Evolutionary conservation across 2,329 filamentous ascomycete species (phyloP), one percentile per base, ranked within the genome.

Genomic region (Pseudophaeomoniella oleicola): DNA sequence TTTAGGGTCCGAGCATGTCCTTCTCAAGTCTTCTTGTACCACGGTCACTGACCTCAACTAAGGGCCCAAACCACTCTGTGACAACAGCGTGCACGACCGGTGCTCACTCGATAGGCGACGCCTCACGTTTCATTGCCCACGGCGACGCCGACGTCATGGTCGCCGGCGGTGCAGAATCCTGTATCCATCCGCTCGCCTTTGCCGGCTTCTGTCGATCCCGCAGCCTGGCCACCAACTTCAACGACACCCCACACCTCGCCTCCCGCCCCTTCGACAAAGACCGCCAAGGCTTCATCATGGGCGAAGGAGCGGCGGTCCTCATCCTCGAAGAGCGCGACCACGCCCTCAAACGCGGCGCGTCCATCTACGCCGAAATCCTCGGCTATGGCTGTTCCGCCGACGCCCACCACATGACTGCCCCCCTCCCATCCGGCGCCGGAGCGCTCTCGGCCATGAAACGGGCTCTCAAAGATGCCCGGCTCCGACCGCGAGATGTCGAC

Each of bases 61-160:
- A 82, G 56, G 90, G 90, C 0, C 90, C 90, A 3, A 94, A 94
- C 52, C 90, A 94, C 58, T 75, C 88, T 2, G 85, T 75, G 29
- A 93, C 88, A 0, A 98, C 90, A 10, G 90, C 90, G 39, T 98
- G 90, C 56, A 96, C 90, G 1, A 98, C 90, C 0, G 90, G 90
- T 9, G 84, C 88, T 1, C 90, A 98, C 60, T 86, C 87, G 2
- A 78, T 98, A 35, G 90, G 88, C 13, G 90, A 98, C 55, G 90
- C 90, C 4, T 78, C 82, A n/a, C 76, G 88, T 13, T 84, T 94
- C 54, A 88, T 98, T 42, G 74, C 80, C n/a, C 78, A 78, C 51
- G 87, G 86, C 4, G 88, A 96, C 54, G 88, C 88, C 32, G 72
- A 94, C 55, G 80, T 96, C 37, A 96, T 98, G 86, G 62, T 98